A percentile compares a stretch with the other conserved stretches of the same genome.
These are phyloP conservation scores for Scortechinia acanthostroma DNA, from an alignment of 2,329 filamentous ascomycete genomes.

Conservation along the genomic window DNA sequence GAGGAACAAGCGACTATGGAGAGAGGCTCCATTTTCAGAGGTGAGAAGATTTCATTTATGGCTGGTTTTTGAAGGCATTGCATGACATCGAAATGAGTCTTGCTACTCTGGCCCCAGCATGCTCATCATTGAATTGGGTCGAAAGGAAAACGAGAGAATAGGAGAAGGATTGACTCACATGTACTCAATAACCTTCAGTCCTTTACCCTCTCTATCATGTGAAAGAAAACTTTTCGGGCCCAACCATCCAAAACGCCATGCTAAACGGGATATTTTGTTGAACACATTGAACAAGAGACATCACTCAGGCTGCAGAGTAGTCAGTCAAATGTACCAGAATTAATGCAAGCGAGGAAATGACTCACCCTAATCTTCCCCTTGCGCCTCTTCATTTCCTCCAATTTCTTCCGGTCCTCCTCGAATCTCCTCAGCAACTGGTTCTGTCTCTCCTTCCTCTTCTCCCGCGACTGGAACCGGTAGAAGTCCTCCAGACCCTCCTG, in stretches of 20 bases:
- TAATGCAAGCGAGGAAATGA: neutral
- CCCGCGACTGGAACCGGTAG: constrained; percentile 76
- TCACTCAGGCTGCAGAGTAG: neutral
- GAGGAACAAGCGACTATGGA: too few species aligned
- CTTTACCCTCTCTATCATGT: too few species aligned
- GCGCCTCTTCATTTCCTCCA: constrained; percentile 64
- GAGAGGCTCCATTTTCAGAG: too few species aligned
- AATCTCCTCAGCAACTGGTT: constrained; percentile 64
- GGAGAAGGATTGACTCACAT: too few species aligned
- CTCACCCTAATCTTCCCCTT: constrained; percentile 45
- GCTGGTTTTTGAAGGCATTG: constrained; percentile 28
- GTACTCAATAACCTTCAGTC: neutral
- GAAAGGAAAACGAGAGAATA: too few species aligned
- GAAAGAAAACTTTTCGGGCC: neutral
- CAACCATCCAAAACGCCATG: neutral
- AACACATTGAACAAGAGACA: neutral
- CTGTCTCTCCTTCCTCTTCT: constrained; percentile 72
- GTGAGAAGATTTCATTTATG: constrained; percentile 25
- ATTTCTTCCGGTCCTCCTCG: constrained; percentile 68
- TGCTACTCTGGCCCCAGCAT: constrained; percentile 34
- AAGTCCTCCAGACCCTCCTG: constrained; percentile 64
- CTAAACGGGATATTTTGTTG: neutral
- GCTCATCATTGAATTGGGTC: constrained; percentile 22
- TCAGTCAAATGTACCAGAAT: neutral
- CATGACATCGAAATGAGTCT: constrained; percentile 14